Conservation (phyloP, 495 filamentous ascomycete species). For the Lichenothelia convexa region DNA sequence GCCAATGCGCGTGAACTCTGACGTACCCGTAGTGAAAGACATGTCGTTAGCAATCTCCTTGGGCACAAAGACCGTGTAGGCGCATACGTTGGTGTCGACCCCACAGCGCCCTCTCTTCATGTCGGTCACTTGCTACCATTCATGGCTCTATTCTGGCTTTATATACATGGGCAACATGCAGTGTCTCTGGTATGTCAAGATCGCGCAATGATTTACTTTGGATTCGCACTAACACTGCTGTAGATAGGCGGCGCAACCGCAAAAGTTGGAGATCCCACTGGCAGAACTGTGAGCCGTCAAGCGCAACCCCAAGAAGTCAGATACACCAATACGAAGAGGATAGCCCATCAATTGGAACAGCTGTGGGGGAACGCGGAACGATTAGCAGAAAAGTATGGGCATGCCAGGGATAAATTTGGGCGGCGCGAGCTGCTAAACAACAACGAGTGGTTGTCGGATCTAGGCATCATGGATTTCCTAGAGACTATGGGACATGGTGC, state of each 20-base stretch:
- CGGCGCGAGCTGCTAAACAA: slow-evolving; percentile 56
- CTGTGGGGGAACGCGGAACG: slow-evolving; percentile 59
- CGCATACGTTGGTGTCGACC: slow-evolving; percentile 81
- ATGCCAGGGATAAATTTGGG: slow-evolving; percentile 37
- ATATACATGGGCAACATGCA: slow-evolving; percentile 59
- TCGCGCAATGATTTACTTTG: not conserved
- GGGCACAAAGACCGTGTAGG: slow-evolving; percentile 50
- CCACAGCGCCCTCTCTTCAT: slow-evolving; percentile 79
- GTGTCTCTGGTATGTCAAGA: slow-evolving; percentile 43
- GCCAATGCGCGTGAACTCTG: slow-evolving; percentile 1
- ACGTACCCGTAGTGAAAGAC: slow-evolving; percentile 29
- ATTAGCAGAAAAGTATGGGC: slow-evolving; percentile 19
- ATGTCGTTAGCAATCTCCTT: slow-evolving; percentile 52
- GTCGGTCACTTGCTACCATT: slow-evolving; percentile 83
- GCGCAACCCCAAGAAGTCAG: slow-evolving; percentile 33
- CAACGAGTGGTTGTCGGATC: slow-evolving; percentile 54
- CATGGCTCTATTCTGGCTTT: slow-evolving; percentile 90
- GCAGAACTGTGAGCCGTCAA: slow-evolving; percentile 48
- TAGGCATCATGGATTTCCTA: slow-evolving; percentile 53
- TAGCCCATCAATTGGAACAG: slow-evolving; percentile 63
- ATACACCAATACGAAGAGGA: slow-evolving; percentile 50
- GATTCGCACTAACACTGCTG: slow-evolving; percentile 1
- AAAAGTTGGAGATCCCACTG: slow-evolving; percentile 76
- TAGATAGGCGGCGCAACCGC: slow-evolving; percentile 72
- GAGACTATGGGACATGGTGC: slow-evolving; percentile 49